Evolutionary conservation across 257 asterid genomes (phyloP), one percentile per base, ranked within the genome.

Genomic region (Nicotiana knightiana): DNA sequence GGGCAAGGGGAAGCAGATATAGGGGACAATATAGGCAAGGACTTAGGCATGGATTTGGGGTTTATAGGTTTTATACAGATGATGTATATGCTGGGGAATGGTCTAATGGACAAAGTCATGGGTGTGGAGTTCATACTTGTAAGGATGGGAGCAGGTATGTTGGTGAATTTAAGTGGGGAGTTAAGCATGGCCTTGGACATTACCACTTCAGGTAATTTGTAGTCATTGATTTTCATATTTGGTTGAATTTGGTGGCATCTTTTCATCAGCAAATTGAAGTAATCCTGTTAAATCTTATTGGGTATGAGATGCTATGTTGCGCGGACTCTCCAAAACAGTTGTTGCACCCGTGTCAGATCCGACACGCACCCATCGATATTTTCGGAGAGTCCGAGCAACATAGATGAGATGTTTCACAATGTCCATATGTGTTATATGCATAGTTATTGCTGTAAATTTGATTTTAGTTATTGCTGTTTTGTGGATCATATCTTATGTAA

Each of bases 1-100:
- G 92, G 92, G 92, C 91, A 17, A 84, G 87, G 65, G 92, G 91
- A 64, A 87, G 92, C 43, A 81, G 89, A 62, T 87, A 89, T 71
- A 62, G 89, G 53, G 92, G 92, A 46, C 91, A 87, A 80, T 89
- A 87, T 73, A 86, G 85, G 81, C 88, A 85, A 55, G 91, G 92
- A 4, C 85, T 86, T 67, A 82, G 92, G 78, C 87, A 89, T 73
- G 91, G 92, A 35, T 80, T 84, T 64, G 92, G 91, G 26, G 88
- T 87, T 68, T 89, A 86, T 80, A 81, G 89, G 81, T 87, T 88
- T 57, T 87, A 81, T 55, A 86, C 91, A 5, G 92, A 89, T 54
- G 92, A 86, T 86, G 88, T 83, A 28, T 89, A 89, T 77, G 89
- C 88, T 17, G 92, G 92, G 71, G 92, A 89, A 81, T 87, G 92